phyloP scores from a whole-genome alignment of 2,329 filamentous ascomycete genomes.

The Sphaerulina musiva region DNA sequence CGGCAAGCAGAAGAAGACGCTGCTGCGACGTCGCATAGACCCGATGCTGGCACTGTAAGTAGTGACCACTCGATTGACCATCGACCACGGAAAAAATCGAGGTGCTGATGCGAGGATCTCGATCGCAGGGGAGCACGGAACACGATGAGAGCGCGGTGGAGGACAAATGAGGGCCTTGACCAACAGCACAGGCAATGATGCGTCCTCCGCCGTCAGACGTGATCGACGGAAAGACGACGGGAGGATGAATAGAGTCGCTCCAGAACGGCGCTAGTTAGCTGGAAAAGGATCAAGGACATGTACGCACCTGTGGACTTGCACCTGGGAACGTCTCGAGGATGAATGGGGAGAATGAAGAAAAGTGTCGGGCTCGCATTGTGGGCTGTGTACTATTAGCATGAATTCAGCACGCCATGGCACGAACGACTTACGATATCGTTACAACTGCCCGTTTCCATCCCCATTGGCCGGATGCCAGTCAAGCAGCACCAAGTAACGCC shows the following conservation, averaged over 20 bases:
- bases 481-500: slow-evolving; percentile 9
- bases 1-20: slow-evolving; percentile 11
- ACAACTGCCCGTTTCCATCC: slow-evolving; percentile 32
- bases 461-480: slow-evolving; percentile 28
- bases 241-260: not conserved
- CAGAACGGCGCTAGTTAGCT: not conserved
- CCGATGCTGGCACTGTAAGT: slow-evolving; percentile 2
- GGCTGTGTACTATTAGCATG: slow-evolving; percentile 9
- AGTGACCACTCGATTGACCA: not conserved
- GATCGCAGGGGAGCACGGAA: slow-evolving; percentile 1
- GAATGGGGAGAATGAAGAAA: not conserved
- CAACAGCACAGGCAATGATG: slow-evolving; percentile 3
- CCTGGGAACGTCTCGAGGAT: not conserved
- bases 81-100: not conserved
- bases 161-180: slow-evolving; percentile 2
- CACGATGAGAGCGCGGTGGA: slow-evolving; percentile 3
- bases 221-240: not conserved
- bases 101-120: not conserved
- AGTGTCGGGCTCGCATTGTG: slow-evolving; percentile 3
- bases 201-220: not conserved
- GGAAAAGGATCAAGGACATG: not conserved
- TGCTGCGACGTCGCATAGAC: slow-evolving; percentile 4
- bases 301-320: slow-evolving; percentile 1
- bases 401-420: not conserved
- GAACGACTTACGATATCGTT: slow-evolving; percentile 24